A percentile compares a stretch with the other conserved stretches of the same genome.
Evolutionary conservation across 345 rosid species (phyloP).

Genomic region (Gynandropsis gynandra): DNA sequence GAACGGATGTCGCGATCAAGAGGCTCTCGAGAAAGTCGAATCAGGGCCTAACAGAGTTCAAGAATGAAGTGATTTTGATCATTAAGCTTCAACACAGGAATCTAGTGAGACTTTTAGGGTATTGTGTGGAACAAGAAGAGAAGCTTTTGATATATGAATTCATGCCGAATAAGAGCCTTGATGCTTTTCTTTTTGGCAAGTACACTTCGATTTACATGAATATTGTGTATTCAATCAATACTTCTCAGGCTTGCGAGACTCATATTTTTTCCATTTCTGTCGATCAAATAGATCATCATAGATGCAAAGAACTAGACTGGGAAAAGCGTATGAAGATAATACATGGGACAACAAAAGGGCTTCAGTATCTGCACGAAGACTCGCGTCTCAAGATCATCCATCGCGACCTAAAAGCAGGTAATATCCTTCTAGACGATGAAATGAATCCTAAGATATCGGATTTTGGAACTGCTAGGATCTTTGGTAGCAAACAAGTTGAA

Average conservation of each 20-base stretch:
- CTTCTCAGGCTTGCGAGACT: background rate
- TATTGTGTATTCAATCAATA: no score
- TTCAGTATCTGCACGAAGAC: slow-evolving; percentile 47
- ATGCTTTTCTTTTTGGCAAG: slow-evolving; percentile 37
- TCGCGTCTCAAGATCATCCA: slow-evolving; percentile 48
- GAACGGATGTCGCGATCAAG: slow-evolving; percentile 43
- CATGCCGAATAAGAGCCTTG: slow-evolving; percentile 45
- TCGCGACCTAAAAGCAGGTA: slow-evolving; percentile 43
- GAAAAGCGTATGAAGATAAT: slow-evolving; percentile 33
- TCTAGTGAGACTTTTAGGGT: slow-evolving; percentile 47
- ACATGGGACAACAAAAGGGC: slow-evolving; percentile 39
- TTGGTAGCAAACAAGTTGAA: slow-evolving; percentile 40
- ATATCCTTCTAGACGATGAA: slow-evolving; percentile 41
- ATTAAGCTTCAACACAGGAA: slow-evolving; percentile 51
- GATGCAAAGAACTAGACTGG: slow-evolving; percentile 33
- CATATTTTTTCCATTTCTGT: background rate
- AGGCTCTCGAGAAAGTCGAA: slow-evolving; percentile 42
- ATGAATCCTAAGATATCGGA: slow-evolving; percentile 53
- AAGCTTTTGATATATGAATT: slow-evolving; percentile 45
- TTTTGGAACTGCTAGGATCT: slow-evolving; percentile 51
- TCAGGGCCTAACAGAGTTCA: slow-evolving; percentile 51
- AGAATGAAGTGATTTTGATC: slow-evolving; percentile 43
- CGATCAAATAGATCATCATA: slow-evolving; percentile 28
- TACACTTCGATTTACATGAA: background rate
- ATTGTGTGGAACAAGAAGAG: slow-evolving; percentile 39